Base-by-base conservation (phyloP, 2,329 filamentous ascomycete species). In the Huntiella omanensis region DNA sequence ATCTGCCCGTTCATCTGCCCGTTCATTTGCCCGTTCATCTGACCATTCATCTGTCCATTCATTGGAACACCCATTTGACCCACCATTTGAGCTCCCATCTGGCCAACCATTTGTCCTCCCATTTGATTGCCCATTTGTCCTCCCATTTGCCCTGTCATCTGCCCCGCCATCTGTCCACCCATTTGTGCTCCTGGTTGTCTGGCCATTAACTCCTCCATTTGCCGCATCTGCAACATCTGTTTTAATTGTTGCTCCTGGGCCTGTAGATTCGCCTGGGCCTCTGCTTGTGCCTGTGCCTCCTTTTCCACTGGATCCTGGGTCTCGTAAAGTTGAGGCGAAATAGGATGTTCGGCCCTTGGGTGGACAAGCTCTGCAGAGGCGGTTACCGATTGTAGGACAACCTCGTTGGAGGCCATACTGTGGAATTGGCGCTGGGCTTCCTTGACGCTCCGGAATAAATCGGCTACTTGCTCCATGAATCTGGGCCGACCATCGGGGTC, bases 401-500 rank as follows among this genome's bases (percentile, higher is more conserved):
- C 22, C 22, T 28, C 22, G 6, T 28, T 28, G 6, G 22, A 8
- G 7, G 6, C 22, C 7, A 28, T 28, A 28, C 22, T 28, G 34
- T 15, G 34, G 34, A 36, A 36, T 12, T 36, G 34, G 12, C 34
- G 12, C 34, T 36, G 15, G 8, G 40, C 46, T 35, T 47, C 47
- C 5, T 53, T 57, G 7, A 57, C 52, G 39, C 55, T 53, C 16
- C 54, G 51, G 64, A 68, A 69, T 32, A 61, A 60, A 45, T 64
- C 60, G 37, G 63, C 56, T 5, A 71, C 67, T 47, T 61, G 59
- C 28, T 60, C 59, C 10, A 57, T 61, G 45, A 65, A 66, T 43
- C 59, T 53, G 44, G 61, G 56, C 41, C 67, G 58, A 28, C 66
- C 69, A 51, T 64, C 61, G 40, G 62, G 62, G 50, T 61, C 22